Conservation (phyloP, 495 filamentous ascomycete species). For the Trichoderma orchidacearum region DNA sequence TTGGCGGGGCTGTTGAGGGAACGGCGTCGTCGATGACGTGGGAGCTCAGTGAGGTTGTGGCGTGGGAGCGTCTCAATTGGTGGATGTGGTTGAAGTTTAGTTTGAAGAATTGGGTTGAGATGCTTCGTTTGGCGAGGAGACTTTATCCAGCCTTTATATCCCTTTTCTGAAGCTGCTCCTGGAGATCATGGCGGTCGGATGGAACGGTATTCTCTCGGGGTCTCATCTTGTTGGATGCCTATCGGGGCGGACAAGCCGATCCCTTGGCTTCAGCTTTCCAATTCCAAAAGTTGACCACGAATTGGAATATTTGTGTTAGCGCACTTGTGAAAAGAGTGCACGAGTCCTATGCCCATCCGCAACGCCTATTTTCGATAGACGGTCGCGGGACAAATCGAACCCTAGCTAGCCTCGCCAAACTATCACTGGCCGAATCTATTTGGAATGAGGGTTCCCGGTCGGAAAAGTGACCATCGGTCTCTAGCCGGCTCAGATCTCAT, state of each 20-base stretch:
- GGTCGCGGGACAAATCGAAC: not conserved
- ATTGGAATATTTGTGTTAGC: too few species aligned
- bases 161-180: not conserved
- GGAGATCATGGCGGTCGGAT: too few species aligned
- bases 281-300: too few species aligned
- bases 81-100: not conserved
- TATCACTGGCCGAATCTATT: not conserved
- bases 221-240: too few species aligned
- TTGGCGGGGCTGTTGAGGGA: not conserved
- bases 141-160: not conserved
- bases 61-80: not conserved
- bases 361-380: not conserved
- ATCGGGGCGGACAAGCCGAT: too few species aligned
- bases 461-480: not conserved
- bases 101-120: not conserved
- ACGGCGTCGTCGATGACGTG: not conserved
- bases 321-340: too few species aligned
- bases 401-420: not conserved
- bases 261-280: too few species aligned
- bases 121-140: not conserved
- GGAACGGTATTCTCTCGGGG: not conserved
- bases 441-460: not conserved
- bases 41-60: not conserved
- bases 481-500: not conserved
- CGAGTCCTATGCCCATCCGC: not conserved